phyloP scores from a whole-genome alignment of 2,329 filamentous ascomycete species.

The Aspergillus sp. region DNA sequence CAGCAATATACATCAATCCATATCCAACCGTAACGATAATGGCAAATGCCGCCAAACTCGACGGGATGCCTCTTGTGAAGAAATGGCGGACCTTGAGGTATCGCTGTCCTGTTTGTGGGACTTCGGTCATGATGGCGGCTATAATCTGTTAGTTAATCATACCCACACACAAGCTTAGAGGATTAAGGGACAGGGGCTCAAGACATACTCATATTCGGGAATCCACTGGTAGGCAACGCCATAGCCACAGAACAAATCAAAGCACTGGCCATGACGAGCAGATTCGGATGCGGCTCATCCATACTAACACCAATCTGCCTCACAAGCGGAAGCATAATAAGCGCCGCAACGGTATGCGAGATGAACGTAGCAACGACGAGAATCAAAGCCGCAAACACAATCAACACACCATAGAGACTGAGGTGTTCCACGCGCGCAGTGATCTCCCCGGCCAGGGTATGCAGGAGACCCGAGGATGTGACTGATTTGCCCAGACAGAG shows the following conservation, averaged over 20 bases:
- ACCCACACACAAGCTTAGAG: slow-evolving; percentile 9
- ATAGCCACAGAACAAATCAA: slow-evolving; percentile 98
- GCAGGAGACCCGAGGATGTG: slow-evolving; percentile 82
- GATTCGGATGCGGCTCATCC: slow-evolving; percentile 84
- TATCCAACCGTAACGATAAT: slow-evolving; percentile 89
- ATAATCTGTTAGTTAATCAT: slow-evolving; percentile 7
- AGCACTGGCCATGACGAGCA: slow-evolving; percentile 90
- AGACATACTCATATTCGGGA: slow-evolving; percentile 97
- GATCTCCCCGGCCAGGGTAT: slow-evolving; percentile 76
- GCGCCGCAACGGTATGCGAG: slow-evolving; percentile 88
- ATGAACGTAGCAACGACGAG: slow-evolving; percentile 95
- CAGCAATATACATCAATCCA: slow-evolving; percentile 73
- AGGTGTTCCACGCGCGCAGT: slow-evolving; percentile 67
- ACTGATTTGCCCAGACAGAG: slow-evolving; percentile 90
- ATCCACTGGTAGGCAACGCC: slow-evolving; percentile 90
- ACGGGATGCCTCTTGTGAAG: slow-evolving; percentile 84
- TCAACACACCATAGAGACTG: slow-evolving; percentile 75
- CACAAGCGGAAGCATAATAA: slow-evolving; percentile 90
- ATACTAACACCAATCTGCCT: slow-evolving; percentile 76
- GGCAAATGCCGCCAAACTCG: slow-evolving; percentile 70
- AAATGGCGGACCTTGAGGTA: slow-evolving; percentile 93
- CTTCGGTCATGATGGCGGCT: slow-evolving; percentile 99
- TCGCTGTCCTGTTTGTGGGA: slow-evolving; percentile 78
- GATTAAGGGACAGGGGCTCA: neutral
- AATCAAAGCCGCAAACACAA: slow-evolving; percentile 78